Conservation (phyloP, 2,329 filamentous ascomycete genomes). For the Diaporthe vaccinii region DNA sequence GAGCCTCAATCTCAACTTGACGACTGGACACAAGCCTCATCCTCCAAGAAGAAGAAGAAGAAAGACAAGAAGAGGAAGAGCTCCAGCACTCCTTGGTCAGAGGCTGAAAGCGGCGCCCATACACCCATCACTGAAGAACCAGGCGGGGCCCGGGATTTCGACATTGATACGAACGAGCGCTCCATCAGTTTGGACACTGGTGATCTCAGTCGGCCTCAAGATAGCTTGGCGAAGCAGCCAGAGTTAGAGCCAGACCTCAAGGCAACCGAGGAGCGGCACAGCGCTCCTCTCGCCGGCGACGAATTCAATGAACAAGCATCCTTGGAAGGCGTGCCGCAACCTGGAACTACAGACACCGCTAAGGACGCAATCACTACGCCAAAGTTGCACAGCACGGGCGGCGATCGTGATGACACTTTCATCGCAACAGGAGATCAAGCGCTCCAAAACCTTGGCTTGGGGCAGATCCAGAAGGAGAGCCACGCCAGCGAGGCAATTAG, state of each 20-base stretch:
- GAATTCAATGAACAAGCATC: neutral
- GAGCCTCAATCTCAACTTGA: conserved; percentile 41
- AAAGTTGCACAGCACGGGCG: neutral
- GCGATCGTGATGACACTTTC: conserved; percentile 2
- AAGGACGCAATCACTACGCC: neutral
- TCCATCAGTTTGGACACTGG: neutral
- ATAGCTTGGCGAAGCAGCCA: neutral
- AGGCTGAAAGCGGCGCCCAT: conserved; percentile 27
- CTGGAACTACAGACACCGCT: neutral
- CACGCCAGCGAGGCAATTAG: conserved; percentile 4
- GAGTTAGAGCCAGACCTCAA: neutral
- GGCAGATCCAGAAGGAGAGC: neutral
- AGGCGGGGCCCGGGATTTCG: conserved; percentile 3
- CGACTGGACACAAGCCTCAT: conserved; percentile 45
- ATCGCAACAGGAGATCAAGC: conserved; percentile 30
- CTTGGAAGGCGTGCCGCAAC: neutral
- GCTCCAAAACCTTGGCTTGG: conserved; percentile 26
- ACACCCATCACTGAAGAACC: conserved; percentile 34
- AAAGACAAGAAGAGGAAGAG: conserved; percentile 53
- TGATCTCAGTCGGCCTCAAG: neutral
- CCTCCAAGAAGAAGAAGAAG: conserved; percentile 49
- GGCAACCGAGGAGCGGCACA: neutral
- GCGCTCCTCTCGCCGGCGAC: neutral
- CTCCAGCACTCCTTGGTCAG: conserved; percentile 41
- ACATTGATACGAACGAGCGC: neutral